Base-by-base conservation (phyloP, 2,329 filamentous ascomycete species). In the Alternaria longipes region DNA sequence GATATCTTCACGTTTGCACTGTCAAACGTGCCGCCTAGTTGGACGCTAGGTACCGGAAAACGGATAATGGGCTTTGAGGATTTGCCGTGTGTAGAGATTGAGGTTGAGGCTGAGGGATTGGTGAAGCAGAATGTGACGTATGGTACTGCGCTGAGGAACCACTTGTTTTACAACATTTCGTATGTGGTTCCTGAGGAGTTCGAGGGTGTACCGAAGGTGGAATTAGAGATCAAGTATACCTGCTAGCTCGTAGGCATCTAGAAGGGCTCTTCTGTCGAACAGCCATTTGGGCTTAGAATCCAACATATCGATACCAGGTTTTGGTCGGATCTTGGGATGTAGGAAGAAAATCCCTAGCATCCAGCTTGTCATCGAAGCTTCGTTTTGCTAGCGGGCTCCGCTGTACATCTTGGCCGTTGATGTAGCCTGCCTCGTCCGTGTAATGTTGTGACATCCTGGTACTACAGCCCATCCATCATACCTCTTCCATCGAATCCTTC, bases 111-210 rank as follows among this genome's bases (percentile, higher is more conserved):
- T 1, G 67, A 74, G 3, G 81, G 81, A 0, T 56, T 83, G 26
- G 70, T 76, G 44, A 67, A 74, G 44, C 71, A 78, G 60, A 74
- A 76, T 1, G 75, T 79, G 3, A 67, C 72, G 4, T 83, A 83
- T 54, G 79, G 79, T 0, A 66, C 67, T 11, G 69, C 68, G 8
- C 68, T 84, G 46, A 75, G 80, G 42, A 74, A 82, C 51, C 81
- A 84, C 51, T 74, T 74, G 60, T 80, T 80, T 20, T 83, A 83
- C 36, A 84, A 84, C 40, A 75, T 84, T 26, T 83, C 81, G 2
- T 84, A 83, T 60, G 76, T 71, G 4, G 81, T 84, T 2, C 81
- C 81, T 0, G 62, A 62, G 0, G 75, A 68, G 3, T 84, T 82
- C 42, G 61, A 74, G 16, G 81, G 82, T 3, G 70, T 70, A 36